Percentiles rank a stretch among this genome's conserved stretches.
phyloP scores from a whole-genome alignment of 2,329 filamentous ascomycete species.

The Bipolaris cookei region DNA sequence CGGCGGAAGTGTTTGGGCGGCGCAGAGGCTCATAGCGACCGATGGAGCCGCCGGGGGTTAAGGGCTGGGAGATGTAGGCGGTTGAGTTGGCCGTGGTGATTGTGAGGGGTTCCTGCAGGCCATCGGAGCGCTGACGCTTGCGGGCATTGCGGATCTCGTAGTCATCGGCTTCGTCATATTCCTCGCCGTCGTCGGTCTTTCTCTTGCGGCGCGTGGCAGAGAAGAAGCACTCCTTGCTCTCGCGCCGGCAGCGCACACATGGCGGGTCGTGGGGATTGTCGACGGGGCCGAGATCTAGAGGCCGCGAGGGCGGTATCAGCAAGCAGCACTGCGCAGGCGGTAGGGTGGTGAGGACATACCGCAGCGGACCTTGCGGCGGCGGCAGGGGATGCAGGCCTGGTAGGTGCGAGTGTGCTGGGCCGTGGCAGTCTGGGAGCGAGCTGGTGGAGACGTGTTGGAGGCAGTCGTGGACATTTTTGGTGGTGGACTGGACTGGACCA shows the following conservation, averaged over 20 bases:
- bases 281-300: conserved; percentile 59
- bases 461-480: conserved; percentile 30
- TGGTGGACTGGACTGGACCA: conserved; percentile 1
- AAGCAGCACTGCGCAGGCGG: neutral
- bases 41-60: conserved; percentile 70
- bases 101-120: conserved; percentile 46
- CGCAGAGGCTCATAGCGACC: conserved; percentile 70
- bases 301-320: conserved; percentile 41
- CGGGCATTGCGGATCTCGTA: conserved; percentile 76
- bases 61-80: conserved; percentile 56
- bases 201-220: conserved; percentile 92
- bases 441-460: conserved; percentile 35
- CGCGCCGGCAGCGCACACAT: conserved; percentile 89
- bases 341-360: conserved; percentile 45
- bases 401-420: conserved; percentile 48
- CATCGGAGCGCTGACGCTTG: conserved; percentile 65
- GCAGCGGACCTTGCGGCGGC: conserved; percentile 64
- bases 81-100: conserved; percentile 26
- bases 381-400: conserved; percentile 61
- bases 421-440: conserved; percentile 12
- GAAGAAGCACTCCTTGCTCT: conserved; percentile 97
- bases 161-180: conserved; percentile 58
- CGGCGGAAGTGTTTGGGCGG: conserved; percentile 58
- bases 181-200: conserved; percentile 64
- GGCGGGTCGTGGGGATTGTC: conserved; percentile 94